Evolutionary conservation across 2,329 filamentous ascomycete genomes (phyloP).

Genomic region (Chrysoporthe austroafricana): DNA sequence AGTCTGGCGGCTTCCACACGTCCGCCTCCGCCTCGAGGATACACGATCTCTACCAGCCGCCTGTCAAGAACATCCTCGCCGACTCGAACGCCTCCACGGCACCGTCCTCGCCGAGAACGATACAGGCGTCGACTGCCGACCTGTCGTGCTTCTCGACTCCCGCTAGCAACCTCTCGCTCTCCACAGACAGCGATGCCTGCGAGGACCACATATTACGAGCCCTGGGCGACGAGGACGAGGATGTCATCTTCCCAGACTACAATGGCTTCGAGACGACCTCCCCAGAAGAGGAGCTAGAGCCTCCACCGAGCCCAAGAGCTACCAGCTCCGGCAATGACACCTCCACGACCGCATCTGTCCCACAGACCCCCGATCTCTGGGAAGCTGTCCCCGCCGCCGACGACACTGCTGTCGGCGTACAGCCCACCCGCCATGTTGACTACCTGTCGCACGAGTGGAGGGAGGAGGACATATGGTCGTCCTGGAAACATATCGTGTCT

Average conservation of each 20-base stretch:
- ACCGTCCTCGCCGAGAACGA: slow-evolving; percentile 59
- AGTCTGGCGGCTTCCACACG: slow-evolving; percentile 45
- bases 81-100: slow-evolving; percentile 56
- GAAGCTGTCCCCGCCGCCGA: slow-evolving; percentile 65
- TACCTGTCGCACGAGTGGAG: slow-evolving; percentile 92
- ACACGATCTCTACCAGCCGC: slow-evolving; percentile 50
- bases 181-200: slow-evolving; percentile 50
- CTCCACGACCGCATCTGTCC: slow-evolving; percentile 56
- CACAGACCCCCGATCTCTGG: slow-evolving; percentile 58
- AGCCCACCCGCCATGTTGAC: slow-evolving; percentile 89
- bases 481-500: slow-evolving; percentile 90
- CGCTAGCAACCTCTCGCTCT: slow-evolving; percentile 65
- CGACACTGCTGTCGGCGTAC: slow-evolving; percentile 73
- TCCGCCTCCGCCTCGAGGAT: slow-evolving; percentile 52
- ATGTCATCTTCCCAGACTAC: slow-evolving; percentile 28
- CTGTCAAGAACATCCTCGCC: slow-evolving; percentile 46
- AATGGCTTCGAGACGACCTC: slow-evolving; percentile 34
- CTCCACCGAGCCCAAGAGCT: slow-evolving; percentile 54
- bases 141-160: slow-evolving; percentile 66
- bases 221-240: slow-evolving; percentile 51
- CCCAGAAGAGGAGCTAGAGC: slow-evolving; percentile 54
- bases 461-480: slow-evolving; percentile 96
- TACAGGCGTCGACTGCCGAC: slow-evolving; percentile 56
- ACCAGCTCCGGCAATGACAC: slow-evolving; percentile 57
- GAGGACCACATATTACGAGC: slow-evolving; percentile 47